Conservation (phyloP, 371 early-diverging fungal genomes). For the Mucor irregularis region DNA sequence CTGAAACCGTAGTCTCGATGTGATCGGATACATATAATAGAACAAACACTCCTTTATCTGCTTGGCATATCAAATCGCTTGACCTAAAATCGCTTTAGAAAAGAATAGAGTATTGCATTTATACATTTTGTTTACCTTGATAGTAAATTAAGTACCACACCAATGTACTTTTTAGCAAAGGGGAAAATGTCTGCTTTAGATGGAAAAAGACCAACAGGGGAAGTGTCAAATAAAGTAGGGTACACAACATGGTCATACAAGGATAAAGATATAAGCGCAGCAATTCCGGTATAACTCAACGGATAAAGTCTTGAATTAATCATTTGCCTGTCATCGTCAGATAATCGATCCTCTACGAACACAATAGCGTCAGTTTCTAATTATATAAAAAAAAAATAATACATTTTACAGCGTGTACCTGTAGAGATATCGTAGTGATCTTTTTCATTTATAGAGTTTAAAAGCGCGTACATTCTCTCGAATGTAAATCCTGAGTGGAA, state of each 20-base stretch:
- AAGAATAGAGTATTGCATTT: not conserved
- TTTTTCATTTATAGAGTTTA: not conserved
- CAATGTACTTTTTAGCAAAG: constrained; percentile 15
- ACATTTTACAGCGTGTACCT: not conserved
- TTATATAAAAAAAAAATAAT: not conserved
- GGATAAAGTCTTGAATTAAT: constrained; percentile 21
- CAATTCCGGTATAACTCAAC: constrained; percentile 12
- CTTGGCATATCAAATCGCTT: not conserved
- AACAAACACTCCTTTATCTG: constrained; percentile 20
- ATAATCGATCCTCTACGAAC: constrained; percentile 2
- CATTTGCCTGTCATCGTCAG: constrained; percentile 21
- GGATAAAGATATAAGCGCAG: constrained; percentile 8
- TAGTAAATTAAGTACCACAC: constrained; percentile 6
- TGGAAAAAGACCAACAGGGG: not conserved
- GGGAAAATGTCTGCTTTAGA: not conserved
- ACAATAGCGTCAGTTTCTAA: not conserved
- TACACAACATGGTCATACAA: constrained; percentile 5
- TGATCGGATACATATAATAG: constrained; percentile 18
- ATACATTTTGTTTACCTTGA: not conserved
- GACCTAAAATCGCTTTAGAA: not conserved
- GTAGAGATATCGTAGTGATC: not conserved
- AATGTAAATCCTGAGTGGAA: not conserved
- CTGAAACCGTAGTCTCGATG: constrained; percentile 4
- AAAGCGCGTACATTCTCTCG: constrained; percentile 6
- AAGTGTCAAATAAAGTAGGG: not conserved